These are phyloP conservation scores for Grosmannia clavigera DNA, from an alignment of 2,329 filamentous ascomycete genomes.

Conservation along the genomic window DNA sequence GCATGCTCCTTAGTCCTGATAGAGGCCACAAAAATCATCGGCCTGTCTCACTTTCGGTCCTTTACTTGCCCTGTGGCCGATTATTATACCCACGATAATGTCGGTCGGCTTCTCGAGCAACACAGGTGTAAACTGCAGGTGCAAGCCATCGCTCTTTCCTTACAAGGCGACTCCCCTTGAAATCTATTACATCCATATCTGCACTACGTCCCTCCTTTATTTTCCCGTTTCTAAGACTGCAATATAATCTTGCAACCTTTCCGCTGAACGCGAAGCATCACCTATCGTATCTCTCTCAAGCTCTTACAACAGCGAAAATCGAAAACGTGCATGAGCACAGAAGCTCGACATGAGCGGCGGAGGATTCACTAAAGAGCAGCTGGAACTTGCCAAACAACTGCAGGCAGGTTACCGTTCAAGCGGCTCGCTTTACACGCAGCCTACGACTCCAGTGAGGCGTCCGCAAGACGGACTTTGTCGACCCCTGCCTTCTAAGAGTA, in stretches of 20 bases:
- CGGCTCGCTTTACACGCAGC: conserved; percentile 5
- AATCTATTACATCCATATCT: neutral
- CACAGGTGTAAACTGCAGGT: neutral
- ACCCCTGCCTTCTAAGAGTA: neutral
- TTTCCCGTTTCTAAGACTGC: neutral
- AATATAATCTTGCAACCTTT: neutral
- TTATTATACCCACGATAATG: neutral
- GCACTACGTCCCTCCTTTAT: neutral
- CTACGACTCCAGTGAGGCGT: neutral
- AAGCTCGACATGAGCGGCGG: neutral
- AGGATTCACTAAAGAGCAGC: conserved; percentile 7
- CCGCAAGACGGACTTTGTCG: neutral
- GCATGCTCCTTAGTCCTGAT: too few species aligned
- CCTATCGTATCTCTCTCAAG: neutral
- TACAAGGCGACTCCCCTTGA: neutral
- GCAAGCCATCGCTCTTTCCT: neutral
- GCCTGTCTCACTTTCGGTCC: neutral
- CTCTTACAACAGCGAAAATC: neutral
- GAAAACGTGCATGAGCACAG: neutral
- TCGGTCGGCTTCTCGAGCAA: neutral
- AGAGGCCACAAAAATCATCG: too few species aligned
- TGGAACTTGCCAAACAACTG: conserved; percentile 9
- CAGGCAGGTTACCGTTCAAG: conserved; percentile 3
- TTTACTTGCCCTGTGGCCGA: neutral
- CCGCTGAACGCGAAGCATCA: neutral